A percentile compares a stretch with the other conserved stretches of the same genome.
phyloP scores from a whole-genome alignment of 345 rosid species.

The Gossypium herbaceum region DNA sequence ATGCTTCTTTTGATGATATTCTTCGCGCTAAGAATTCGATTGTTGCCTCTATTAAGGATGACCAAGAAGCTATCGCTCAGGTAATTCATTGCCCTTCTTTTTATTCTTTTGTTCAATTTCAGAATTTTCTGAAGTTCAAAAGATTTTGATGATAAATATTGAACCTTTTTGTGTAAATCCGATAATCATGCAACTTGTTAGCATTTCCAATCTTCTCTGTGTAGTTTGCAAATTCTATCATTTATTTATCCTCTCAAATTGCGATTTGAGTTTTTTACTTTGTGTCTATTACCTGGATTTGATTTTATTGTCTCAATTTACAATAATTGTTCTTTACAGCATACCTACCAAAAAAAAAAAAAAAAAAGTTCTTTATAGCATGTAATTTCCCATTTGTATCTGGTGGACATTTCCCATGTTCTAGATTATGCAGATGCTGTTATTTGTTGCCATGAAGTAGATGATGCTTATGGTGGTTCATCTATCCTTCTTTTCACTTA shows the following conservation, averaged over 20 bases:
- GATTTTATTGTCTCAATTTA: neutral
- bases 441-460: neutral
- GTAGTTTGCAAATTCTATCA: neutral
- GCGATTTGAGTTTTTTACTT: neutral
- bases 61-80: constrained; percentile 75
- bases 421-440: neutral
- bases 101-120: neutral
- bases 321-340: neutral
- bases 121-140: neutral
- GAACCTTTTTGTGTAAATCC: neutral
- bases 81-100: constrained; percentile 28
- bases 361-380: no score
- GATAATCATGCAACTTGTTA: neutral
- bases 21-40: constrained; percentile 90
- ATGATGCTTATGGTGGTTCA: constrained; percentile 7
- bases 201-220: neutral
- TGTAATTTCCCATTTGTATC: neutral
- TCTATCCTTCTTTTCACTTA: neutral
- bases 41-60: constrained; percentile 69
- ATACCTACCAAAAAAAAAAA: no score
- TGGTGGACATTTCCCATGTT: neutral
- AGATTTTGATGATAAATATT: constrained; percentile 5
- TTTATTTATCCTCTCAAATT: neutral
- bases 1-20: constrained; percentile 87
- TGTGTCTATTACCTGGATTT: neutral